Evolutionary conservation across 2,329 filamentous ascomycete species (phyloP).

Genomic region (Phoma sp.): DNA sequence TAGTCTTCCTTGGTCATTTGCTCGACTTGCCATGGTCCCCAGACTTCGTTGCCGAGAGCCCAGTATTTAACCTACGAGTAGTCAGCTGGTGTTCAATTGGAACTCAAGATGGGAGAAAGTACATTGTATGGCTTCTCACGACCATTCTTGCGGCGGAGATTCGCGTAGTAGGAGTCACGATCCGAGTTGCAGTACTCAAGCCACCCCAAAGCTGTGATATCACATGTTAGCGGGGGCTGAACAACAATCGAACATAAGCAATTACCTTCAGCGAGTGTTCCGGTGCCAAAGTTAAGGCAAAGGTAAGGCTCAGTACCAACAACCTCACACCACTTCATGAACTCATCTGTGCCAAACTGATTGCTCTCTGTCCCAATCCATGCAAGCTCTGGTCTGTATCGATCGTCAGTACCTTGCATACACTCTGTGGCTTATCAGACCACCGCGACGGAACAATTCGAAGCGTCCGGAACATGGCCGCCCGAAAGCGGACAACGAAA

Average conservation of each 20-base stretch:
- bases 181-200: conserved; percentile 85
- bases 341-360: conserved; percentile 84
- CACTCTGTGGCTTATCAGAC: conserved; percentile 1
- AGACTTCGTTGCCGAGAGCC: conserved; percentile 79
- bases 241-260: not conserved
- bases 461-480: not conserved
- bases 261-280: conserved; percentile 60
- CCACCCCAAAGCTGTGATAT: conserved; percentile 68
- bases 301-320: conserved; percentile 80
- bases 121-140: conserved; percentile 76
- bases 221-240: conserved; percentile 35
- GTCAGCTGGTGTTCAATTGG: conserved; percentile 3
- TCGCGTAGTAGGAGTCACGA: conserved; percentile 80
- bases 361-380: conserved; percentile 81
- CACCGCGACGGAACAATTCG: not conserved
- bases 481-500: not conserved
- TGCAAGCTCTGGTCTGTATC: conserved; percentile 70
- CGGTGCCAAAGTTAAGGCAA: conserved; percentile 81
- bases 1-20: conserved; percentile 74
- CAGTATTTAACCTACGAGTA: conserved; percentile 71
- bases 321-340: conserved; percentile 78
- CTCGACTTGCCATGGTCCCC: conserved; percentile 71
- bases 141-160: conserved; percentile 76
- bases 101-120: conserved; percentile 1
- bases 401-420: conserved; percentile 11